A percentile compares a stretch with the other conserved stretches of the same genome.
These are phyloP conservation scores for Rauvolfia tetraphylla DNA, from an alignment of 257 asterid genomes.

Conservation along the genomic window DNA sequence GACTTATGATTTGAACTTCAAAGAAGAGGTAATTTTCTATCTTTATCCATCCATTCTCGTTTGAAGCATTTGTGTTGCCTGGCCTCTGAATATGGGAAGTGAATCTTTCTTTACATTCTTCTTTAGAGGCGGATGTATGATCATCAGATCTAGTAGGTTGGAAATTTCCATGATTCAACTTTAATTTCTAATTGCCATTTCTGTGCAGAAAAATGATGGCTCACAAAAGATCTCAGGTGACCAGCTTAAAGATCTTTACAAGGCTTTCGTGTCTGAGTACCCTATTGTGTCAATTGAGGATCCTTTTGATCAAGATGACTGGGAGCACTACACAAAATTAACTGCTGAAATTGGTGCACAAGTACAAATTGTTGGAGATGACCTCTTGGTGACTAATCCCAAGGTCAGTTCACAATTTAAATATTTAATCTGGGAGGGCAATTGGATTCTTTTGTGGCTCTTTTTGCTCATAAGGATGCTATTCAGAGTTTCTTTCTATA, in stretches of 20 bases:
- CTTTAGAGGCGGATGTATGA: too few species aligned
- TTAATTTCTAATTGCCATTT: neutral
- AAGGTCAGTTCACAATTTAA: constrained; percentile 38
- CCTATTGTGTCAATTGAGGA: constrained; percentile 96
- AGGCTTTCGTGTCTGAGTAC: constrained; percentile 73
- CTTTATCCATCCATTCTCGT: neutral
- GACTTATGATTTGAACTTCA: constrained; percentile 89
- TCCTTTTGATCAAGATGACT: constrained; percentile 98
- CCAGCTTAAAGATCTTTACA: constrained; percentile 87
- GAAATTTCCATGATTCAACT: neutral
- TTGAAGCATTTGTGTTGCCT: neutral
- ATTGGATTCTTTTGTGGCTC: neutral
- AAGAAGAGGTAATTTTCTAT: constrained; percentile 64
- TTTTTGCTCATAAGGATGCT: neutral
- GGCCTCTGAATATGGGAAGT: neutral
- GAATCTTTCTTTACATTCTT: neutral
- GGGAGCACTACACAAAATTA: constrained; percentile 76
- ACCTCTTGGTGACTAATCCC: constrained; percentile 94
- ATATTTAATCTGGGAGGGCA: neutral
- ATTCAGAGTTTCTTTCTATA: neutral
- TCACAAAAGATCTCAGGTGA: constrained; percentile 82
- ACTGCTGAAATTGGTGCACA: constrained; percentile 70
- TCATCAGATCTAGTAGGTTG: neutral
- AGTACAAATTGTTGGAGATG: constrained; percentile 98
- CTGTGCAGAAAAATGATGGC: constrained; percentile 72